These are phyloP conservation scores for Fusarium citri DNA, from an alignment of 2,329 filamentous ascomycete species.

Conservation along the genomic window DNA sequence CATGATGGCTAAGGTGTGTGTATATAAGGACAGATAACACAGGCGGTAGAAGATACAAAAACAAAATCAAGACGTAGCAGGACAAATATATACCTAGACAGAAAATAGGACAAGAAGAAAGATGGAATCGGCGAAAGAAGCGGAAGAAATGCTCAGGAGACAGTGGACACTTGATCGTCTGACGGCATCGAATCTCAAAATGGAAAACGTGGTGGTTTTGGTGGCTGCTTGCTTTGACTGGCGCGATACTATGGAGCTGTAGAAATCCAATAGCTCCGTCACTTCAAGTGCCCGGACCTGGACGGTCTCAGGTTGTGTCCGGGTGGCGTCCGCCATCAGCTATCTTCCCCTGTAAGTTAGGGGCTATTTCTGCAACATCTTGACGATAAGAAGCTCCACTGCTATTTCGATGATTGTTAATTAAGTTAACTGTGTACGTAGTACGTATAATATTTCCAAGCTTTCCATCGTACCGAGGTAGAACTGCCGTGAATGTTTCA, in stretches of 20 bases:
- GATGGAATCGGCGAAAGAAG: slow-evolving; percentile 10
- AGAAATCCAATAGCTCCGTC: slow-evolving; percentile 16
- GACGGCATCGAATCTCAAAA: slow-evolving; percentile 31
- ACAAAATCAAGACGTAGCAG: background rate
- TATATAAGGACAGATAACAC: slow-evolving; percentile 7
- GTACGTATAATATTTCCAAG: background rate
- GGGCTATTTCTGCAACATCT: slow-evolving; percentile 25
- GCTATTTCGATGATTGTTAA: slow-evolving; percentile 13
- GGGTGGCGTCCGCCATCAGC: slow-evolving; percentile 7
- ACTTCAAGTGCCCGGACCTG: slow-evolving; percentile 1
- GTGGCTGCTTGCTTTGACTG: slow-evolving; percentile 35
- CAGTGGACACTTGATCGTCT: slow-evolving; percentile 39
- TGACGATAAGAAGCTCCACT: slow-evolving; percentile 12
- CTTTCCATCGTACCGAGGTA: background rate
- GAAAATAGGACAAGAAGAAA: background rate
- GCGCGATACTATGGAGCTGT: slow-evolving; percentile 1
- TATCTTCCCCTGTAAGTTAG: slow-evolving; percentile 29
- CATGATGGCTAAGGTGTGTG: slow-evolving; percentile 49
- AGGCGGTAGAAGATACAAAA: background rate
- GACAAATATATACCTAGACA: background rate
- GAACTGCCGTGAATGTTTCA: slow-evolving; percentile 28
- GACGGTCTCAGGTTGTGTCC: slow-evolving; percentile 16
- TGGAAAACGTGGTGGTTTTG: slow-evolving; percentile 33
- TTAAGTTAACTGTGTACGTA: background rate
- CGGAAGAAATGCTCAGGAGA: slow-evolving; percentile 33